Evolutionary conservation across 495 filamentous ascomycete species (phyloP), one percentile per base, ranked within the genome.

Genomic region (Podospora bellae-mahoneyi): DNA sequence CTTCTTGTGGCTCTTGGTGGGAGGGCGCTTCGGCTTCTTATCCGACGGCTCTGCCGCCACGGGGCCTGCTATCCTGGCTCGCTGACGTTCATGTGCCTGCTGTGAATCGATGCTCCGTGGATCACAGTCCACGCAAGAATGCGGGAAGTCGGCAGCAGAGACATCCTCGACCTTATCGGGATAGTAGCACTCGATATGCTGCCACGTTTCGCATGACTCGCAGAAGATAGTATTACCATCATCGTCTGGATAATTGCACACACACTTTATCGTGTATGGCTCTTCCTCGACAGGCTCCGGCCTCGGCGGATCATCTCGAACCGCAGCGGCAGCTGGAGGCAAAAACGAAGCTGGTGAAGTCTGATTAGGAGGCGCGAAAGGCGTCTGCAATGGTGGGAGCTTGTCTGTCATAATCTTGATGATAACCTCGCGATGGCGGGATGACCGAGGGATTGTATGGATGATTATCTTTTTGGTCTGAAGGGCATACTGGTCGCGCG

Each of bases 201-300:
- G 95, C 95, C 95, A 99, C 57, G 92, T 96, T 75, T 97, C 91
- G 81, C 95, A 99, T 66, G 81, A 83, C 76, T 99, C 95, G 85
- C 95, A 99, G 80, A 91, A 92, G 66, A 99, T 95, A 66, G 96
- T 99, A 78, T 90, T 92, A 74, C 96, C 95, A 83, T 99, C 95
- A 84, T 98, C 95, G 82, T 97, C 93, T 74, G 86, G 72, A 76
- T 88, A 97, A 74, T 88, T 85, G 81, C 95, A 99, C 71, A 98
- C 94, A 86, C 95, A 99, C 84, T 94, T 96, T 83, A 99, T 99
- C 72, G 91, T 95, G 77, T 94, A 96, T 59, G 92, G 91, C 77
- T 96, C 93, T 78, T 96, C 92, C 71, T 94, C 92, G 75, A 85
- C 81, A 70, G 83, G 73, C 77, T 81, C 76, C 66, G 76, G 74